A percentile compares a stretch with the other conserved stretches of the same genome.
These are phyloP conservation scores for Meira nashicola DNA, from an alignment of 1,284 basidiomycete genomes.

Conservation along the genomic window DNA sequence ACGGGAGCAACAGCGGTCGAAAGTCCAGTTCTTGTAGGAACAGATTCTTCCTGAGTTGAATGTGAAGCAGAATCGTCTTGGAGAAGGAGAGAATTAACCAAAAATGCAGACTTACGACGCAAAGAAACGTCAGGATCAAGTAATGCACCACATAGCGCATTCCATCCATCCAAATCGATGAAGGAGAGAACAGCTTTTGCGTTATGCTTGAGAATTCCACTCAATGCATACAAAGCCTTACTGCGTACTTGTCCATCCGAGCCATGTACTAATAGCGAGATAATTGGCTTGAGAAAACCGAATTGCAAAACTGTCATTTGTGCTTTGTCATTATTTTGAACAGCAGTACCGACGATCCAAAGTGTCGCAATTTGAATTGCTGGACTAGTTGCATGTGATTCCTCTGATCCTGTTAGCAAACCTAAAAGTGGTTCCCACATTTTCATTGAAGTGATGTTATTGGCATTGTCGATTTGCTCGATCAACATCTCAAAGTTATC, in stretches of 20 bases:
- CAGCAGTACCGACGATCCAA: conserved; percentile 89
- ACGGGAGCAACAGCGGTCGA: conserved; percentile 57
- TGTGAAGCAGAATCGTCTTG: conserved; percentile 55
- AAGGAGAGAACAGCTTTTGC: conserved; percentile 65
- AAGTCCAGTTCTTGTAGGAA: conserved; percentile 49
- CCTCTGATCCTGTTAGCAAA: conserved; percentile 58
- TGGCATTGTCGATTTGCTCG: conserved; percentile 92
- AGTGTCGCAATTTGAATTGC: conserved; percentile 67
- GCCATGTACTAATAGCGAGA: conserved; percentile 57
- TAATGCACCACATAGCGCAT: conserved; percentile 62
- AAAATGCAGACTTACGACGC: conserved; percentile 77
- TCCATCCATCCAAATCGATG: conserved; percentile 65
- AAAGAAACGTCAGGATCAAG: conserved; percentile 73
- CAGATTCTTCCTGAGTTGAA: conserved; percentile 55
- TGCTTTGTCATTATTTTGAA: conserved; percentile 90
- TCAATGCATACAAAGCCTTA: conserved; percentile 82
- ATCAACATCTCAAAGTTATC: conserved; percentile 97
- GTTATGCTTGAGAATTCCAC: conserved; percentile 78
- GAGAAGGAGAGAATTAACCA: conserved; percentile 71
- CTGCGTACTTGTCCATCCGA: conserved; percentile 56
- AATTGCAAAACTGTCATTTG: conserved; percentile 65
- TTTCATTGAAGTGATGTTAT: conserved; percentile 74
- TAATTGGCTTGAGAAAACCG: conserved; percentile 60
- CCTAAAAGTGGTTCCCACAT: conserved; percentile 79
- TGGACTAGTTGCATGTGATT: conserved; percentile 52